Percentiles rank a stretch among this genome's conserved stretches.
These are phyloP conservation scores for Wickerhamiella vanderwaltii DNA, from an alignment of 805 yeast species.

Conservation along the genomic window DNA sequence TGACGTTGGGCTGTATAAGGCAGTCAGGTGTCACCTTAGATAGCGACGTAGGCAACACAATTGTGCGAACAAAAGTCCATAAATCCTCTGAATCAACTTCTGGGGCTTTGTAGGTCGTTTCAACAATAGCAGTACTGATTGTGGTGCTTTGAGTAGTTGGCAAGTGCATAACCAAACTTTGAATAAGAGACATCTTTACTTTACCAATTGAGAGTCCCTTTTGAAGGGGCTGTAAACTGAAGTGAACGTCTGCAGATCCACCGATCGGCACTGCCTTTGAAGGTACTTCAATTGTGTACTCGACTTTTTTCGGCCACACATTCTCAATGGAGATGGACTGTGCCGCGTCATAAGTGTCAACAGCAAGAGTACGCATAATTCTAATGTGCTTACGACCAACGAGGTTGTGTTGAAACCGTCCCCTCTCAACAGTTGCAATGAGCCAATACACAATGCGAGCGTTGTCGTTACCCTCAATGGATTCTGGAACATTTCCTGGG, in stretches of 20 bases:
- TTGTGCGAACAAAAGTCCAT: constrained; percentile 59
- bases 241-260: constrained; percentile 53
- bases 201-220: constrained; percentile 73
- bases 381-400: constrained; percentile 59
- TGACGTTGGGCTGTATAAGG: constrained; percentile 51
- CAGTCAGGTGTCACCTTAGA: constrained; percentile 80
- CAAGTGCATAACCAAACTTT: constrained; percentile 40
- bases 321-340: constrained; percentile 92
- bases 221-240: constrained; percentile 62
- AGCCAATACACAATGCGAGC: constrained; percentile 60
- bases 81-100: constrained; percentile 30
- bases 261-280: constrained; percentile 86
- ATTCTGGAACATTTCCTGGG: constrained; percentile 78
- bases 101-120: constrained; percentile 28
- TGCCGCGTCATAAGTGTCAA: constrained; percentile 75
- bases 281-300: constrained; percentile 77
- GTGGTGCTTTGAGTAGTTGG: constrained; percentile 50
- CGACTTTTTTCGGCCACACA: constrained; percentile 90
- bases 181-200: constrained; percentile 56
- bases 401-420: constrained; percentile 58
- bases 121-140: constrained; percentile 52
- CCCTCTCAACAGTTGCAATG: constrained; percentile 72
- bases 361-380: constrained; percentile 72
- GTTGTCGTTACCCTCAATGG: constrained; percentile 80
- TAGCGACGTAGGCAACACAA: constrained; percentile 61